Evolutionary conservation across 768 basidiomycete species (phyloP), one percentile per base, ranked within the genome.

Genomic region (Termitomyces heimii): DNA sequence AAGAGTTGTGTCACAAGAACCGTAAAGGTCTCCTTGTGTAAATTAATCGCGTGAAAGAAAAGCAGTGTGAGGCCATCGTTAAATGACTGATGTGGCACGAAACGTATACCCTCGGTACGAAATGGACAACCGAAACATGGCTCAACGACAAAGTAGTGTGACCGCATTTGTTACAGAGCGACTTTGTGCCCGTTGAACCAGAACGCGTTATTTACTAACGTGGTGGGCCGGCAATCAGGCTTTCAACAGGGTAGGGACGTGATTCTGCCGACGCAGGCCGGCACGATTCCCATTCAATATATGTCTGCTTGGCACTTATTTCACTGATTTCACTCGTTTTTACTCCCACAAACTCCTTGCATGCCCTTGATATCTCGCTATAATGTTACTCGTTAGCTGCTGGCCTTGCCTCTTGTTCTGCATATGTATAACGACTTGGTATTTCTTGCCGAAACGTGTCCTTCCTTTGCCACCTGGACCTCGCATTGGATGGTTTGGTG

Each of bases 391-490:
- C 16, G 16, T 14, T 26, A 50, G 40, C 48, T 56, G 48, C 48
- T 56, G 55, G 48, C 42, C 48, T 22, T 56, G 51, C 24, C 1
- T 50, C 22, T 44, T 51, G 31, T 12, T 56, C 18, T 56, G 40
- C 12, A 24, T 16, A 26, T 44, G 31, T 35, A 22, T 13, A 22
- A 32, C 22, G 7, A 35, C 14, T 35, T 49, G 43, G 18, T 50
- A 42, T 32, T 6, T 50, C 34, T 28, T 53, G 18, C 22, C 22
- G 22, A 49, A 49, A 1, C 34, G 7, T 8, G 34, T 14, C 5
- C 48, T 49, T 35, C 48, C 48, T 49, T 47, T 59, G 26, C 58
- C 58, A 4, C 58, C 58, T 4, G 58, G 58, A n/a, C 58, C 58
- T 35, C 43, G 50, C 31, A 49, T 55, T 9, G 48, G 40, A 22